phyloP scores from a whole-genome alignment of 257 asterid species.

The Capsicum chinense region DNA sequence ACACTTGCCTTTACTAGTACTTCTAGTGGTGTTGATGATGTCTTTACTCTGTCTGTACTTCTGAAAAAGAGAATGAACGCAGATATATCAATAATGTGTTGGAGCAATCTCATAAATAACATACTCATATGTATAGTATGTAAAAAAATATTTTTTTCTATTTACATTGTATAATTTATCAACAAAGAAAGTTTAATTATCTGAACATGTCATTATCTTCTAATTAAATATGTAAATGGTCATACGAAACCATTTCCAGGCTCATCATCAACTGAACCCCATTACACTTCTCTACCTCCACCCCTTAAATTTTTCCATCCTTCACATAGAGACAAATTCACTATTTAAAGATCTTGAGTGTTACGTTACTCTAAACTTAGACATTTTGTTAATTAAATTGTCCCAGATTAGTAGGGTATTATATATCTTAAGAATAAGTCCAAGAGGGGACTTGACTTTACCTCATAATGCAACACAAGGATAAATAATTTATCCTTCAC shows the following conservation, averaged over 20 bases:
- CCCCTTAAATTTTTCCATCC: neutral
- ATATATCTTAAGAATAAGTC: too few relatives aligned
- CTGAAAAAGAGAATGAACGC: neutral
- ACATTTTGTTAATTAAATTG: too few relatives aligned
- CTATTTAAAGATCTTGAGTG: neutral
- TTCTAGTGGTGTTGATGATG: neutral
- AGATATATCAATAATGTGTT: neutral
- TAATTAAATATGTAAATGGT: neutral
- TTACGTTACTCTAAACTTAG: neutral
- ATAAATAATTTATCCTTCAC: too few relatives aligned
- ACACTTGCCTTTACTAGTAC: conserved; percentile 16
- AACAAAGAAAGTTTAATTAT: neutral
- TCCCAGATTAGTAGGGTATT: too few relatives aligned
- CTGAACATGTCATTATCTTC: neutral
- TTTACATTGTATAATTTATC: neutral
- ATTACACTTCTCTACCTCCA: neutral
- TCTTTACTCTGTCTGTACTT: conserved; percentile 20
- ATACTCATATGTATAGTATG: too few relatives aligned
- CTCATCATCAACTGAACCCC: neutral
- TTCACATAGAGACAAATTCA: neutral
- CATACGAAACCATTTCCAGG: neutral
- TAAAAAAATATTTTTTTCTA: neutral
- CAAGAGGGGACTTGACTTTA: too few relatives aligned
- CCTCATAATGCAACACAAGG: too few relatives aligned
- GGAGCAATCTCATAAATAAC: neutral